A percentile compares a stretch with the other conserved stretches of the same genome.
These are phyloP conservation scores for Penicillium robsamsonii DNA, from an alignment of 495 filamentous ascomycete genomes.

Conservation along the genomic window DNA sequence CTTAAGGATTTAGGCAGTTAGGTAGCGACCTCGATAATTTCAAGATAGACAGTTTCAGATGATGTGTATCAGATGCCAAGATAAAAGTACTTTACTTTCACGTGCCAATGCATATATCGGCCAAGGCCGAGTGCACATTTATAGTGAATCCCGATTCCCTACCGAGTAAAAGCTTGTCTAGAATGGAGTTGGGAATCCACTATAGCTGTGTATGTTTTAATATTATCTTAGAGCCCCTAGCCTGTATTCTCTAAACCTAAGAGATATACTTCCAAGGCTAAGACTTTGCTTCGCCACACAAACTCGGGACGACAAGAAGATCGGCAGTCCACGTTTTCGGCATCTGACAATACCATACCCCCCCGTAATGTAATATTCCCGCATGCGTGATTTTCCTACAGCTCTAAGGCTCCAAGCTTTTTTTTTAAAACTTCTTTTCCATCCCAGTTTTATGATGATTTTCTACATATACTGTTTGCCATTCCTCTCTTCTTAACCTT, in stretches of 20 bases:
- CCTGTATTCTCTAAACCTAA: not conserved
- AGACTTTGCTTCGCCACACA: conserved; percentile 5
- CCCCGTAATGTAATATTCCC: not conserved
- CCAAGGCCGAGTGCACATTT: not conserved
- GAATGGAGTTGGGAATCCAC: not conserved
- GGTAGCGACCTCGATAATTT: not conserved
- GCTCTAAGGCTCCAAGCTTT: not conserved
- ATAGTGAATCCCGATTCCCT: not conserved
- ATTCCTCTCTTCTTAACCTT: conserved; percentile 1
- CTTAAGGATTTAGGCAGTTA: conserved; percentile 1
- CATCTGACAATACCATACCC: conserved; percentile 12
- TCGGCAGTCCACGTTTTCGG: conserved; percentile 13
- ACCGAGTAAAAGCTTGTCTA: not conserved
- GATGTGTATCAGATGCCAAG: not conserved
- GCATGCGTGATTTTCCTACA: conserved; percentile 12
- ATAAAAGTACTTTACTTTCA: not conserved
- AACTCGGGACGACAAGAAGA: not conserved
- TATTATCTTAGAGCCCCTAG: too few relatives aligned
- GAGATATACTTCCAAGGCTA: not conserved
- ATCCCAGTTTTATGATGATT: not conserved
- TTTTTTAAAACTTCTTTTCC: too few relatives aligned
- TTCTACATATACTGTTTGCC: not conserved
- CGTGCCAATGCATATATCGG: not conserved
- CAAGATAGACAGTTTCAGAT: not conserved
- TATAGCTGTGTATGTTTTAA: not conserved